phyloP scores from a whole-genome alignment of 1,284 basidiomycete species.

The Pseudozyma sp. region DNA sequence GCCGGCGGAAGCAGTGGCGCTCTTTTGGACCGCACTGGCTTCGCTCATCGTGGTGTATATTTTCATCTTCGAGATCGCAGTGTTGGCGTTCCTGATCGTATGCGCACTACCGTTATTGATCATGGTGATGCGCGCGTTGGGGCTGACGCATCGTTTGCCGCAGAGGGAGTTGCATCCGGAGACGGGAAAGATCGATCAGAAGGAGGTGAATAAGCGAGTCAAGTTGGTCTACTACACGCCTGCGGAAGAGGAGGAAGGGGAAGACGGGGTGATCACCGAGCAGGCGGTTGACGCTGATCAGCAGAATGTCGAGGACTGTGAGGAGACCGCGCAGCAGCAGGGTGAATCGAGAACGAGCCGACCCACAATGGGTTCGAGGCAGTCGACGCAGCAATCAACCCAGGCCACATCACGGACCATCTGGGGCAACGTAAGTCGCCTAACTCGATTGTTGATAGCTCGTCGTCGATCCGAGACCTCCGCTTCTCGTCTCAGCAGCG shows the following conservation, averaged over 20 bases:
- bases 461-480: slow-evolving; percentile 16
- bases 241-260: slow-evolving; percentile 38
- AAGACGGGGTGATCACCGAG: not conserved
- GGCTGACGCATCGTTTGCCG: slow-evolving; percentile 41
- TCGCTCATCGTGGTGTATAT: slow-evolving; percentile 55
- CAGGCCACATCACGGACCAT: slow-evolving; percentile 8
- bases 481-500: not conserved
- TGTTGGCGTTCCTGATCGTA: slow-evolving; percentile 53
- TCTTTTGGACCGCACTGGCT: slow-evolving; percentile 53
- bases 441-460: slow-evolving; percentile 21
- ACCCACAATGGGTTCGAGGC: slow-evolving; percentile 23
- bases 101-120: slow-evolving; percentile 58
- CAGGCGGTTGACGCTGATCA: not conserved
- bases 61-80: slow-evolving; percentile 53
- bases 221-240: slow-evolving; percentile 57
- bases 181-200: slow-evolving; percentile 54
- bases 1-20: slow-evolving; percentile 52
- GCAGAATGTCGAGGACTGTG: not conserved
- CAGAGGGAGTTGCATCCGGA: slow-evolving; percentile 46
- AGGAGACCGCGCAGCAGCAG: not conserved
- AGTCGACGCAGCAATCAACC: slow-evolving; percentile 16
- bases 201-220: slow-evolving; percentile 50
- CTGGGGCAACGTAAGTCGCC: slow-evolving; percentile 15
- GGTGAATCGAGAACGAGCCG: slow-evolving; percentile 1
- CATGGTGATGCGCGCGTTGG: slow-evolving; percentile 52